Conservation (phyloP, 495 filamentous ascomycete species). For the Amniculicola lignicola region DNA sequence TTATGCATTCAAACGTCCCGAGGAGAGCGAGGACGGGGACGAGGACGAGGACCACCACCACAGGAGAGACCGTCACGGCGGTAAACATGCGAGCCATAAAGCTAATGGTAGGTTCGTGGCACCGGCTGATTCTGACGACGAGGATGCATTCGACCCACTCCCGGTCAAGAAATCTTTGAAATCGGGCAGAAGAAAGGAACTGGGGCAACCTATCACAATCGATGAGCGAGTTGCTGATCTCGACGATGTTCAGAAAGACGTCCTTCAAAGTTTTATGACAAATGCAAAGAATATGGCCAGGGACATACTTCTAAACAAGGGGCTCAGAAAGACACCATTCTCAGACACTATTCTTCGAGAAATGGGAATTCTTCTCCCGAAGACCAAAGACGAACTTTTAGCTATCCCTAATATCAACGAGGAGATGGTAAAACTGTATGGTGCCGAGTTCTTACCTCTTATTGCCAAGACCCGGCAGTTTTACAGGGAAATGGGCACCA, state of each 20-base stretch:
- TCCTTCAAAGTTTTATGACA: constrained; percentile 64
- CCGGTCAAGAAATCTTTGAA: constrained; percentile 42
- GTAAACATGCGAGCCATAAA: constrained; percentile 1
- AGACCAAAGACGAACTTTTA: constrained; percentile 56
- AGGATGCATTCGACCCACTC: constrained; percentile 59
- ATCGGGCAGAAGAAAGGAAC: constrained; percentile 37
- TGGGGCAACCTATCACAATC: constrained; percentile 69
- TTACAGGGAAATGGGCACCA: constrained; percentile 51
- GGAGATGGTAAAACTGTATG: constrained; percentile 69
- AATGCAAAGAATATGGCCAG: constrained; percentile 64
- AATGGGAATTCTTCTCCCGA: constrained; percentile 78
- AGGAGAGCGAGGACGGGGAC: constrained; percentile 39
- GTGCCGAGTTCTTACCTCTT: constrained; percentile 62
- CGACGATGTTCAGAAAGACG: constrained; percentile 57
- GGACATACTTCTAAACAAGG: constrained; percentile 61
- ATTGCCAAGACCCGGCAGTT: constrained; percentile 54
- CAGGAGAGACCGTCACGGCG: background rate
- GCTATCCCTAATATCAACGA: constrained; percentile 65
- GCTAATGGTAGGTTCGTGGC: constrained; percentile 20
- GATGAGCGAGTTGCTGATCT: constrained; percentile 62
- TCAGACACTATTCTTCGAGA: constrained; percentile 73
- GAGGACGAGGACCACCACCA: constrained; percentile 30
- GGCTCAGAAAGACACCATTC: constrained; percentile 65
- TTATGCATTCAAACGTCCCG: constrained; percentile 34
- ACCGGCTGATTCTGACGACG: constrained; percentile 47